A percentile compares a stretch with the other conserved stretches of the same genome.
Conservation (phyloP, 192 early-diverging fungal genomes). For the Gorgonomyces haynaldii region DNA sequence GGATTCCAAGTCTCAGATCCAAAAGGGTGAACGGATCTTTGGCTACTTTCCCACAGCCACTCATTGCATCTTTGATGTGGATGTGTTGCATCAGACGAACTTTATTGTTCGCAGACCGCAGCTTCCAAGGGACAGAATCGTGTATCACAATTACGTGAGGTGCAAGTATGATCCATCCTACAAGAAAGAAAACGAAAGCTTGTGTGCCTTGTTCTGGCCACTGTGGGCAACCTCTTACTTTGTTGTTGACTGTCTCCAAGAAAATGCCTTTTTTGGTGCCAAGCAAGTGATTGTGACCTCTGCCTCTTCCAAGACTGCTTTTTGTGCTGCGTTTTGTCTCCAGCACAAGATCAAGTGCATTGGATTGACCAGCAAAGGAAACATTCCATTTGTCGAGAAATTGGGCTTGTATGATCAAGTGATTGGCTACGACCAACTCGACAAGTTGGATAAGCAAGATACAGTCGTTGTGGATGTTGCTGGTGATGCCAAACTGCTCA, state of each 20-base stretch:
- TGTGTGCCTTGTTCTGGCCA: constrained; percentile 26
- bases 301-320: constrained; percentile 28
- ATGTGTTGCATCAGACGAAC: not conserved
- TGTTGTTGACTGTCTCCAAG: constrained; percentile 18
- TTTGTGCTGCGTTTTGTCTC: constrained; percentile 23
- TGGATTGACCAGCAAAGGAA: constrained; percentile 21
- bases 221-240: constrained; percentile 30
- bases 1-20: constrained; percentile 1
- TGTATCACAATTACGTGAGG: constrained; percentile 23
- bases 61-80: constrained; percentile 1
- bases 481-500: constrained; percentile 7
- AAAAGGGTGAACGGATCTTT: constrained; percentile 22
- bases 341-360: constrained; percentile 12
- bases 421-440: constrained; percentile 16
- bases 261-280: constrained; percentile 17
- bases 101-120: constrained; percentile 23
- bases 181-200: constrained; percentile 13
- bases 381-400: constrained; percentile 14
- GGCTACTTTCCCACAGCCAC: constrained; percentile 27
- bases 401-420: constrained; percentile 26
- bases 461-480: constrained; percentile 24
- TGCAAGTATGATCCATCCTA: constrained; percentile 16
- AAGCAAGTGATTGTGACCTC: constrained; percentile 18
- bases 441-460: not conserved
- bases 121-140: constrained; percentile 21